A percentile compares a stretch with the other conserved stretches of the same genome.
These are phyloP conservation scores for Colletotrichum scovillei DNA, from an alignment of 2,329 filamentous ascomycete genomes.

Conservation along the genomic window DNA sequence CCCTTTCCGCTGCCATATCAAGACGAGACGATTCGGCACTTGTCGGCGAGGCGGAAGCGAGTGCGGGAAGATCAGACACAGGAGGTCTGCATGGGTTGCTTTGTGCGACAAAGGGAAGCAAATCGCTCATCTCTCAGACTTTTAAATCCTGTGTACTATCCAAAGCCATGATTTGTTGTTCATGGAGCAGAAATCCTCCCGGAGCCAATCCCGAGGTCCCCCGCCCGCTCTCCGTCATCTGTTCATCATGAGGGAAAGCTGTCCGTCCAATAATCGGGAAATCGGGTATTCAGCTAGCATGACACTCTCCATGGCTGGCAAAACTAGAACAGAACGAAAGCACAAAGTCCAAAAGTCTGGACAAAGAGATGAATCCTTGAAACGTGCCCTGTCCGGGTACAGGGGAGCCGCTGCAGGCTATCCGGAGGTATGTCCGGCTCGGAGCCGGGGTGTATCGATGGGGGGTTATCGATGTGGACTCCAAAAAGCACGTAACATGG, in stretches of 20 bases:
- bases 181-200: neutral
- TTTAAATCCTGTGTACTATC: neutral
- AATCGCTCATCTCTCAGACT: neutral
- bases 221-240: neutral
- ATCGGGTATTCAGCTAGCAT: neutral
- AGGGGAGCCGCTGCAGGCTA: slow-evolving; percentile 14
- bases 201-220: neutral
- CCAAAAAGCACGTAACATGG: neutral
- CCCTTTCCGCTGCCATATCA: neutral
- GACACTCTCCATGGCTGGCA: neutral
- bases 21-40: slow-evolving; percentile 3
- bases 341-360: neutral
- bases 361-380: slow-evolving; percentile 8
- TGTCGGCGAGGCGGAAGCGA: neutral
- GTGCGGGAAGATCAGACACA: neutral
- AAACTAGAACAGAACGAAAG: neutral
- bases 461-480: neutral
- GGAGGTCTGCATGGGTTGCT: neutral
- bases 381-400: neutral
- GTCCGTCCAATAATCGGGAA: neutral
- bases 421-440: slow-evolving; percentile 27
- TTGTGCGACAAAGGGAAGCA: neutral
- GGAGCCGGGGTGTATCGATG: slow-evolving; percentile 8
- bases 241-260: neutral
- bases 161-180: neutral